Percentiles rank a stretch among this genome's conserved stretches.
Evolutionary conservation across 495 filamentous ascomycete genomes (phyloP).

Genomic region (Sabuloglossum arenarium): DNA sequence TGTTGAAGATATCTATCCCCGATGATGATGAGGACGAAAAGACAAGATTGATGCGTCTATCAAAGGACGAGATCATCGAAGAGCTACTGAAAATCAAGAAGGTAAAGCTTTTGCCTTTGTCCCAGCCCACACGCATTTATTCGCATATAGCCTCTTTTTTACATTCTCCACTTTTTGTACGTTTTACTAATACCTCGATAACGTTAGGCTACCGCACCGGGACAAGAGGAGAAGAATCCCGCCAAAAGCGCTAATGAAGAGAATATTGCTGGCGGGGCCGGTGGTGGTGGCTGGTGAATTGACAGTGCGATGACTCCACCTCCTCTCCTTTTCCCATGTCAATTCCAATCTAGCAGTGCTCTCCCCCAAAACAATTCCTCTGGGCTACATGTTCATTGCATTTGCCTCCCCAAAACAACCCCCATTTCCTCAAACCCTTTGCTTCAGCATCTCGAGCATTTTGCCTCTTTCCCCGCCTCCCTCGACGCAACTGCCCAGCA

Average conservation of each 20-base stretch:
- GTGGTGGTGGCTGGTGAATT: neutral
- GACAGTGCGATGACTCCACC: neutral
- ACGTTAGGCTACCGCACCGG: neutral
- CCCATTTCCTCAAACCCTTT: no score
- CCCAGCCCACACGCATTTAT: neutral
- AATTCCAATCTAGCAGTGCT: no score
- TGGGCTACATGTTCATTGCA: no score
- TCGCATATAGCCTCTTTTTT: neutral
- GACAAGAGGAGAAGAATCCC: no score
- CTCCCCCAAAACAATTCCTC: no score
- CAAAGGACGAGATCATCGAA: conserved; percentile 13
- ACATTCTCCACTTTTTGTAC: no score
- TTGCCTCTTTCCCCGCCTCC: no score
- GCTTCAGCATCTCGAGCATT: no score
- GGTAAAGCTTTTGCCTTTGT: neutral
- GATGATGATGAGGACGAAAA: conserved; percentile 3
- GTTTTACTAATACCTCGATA: neutral
- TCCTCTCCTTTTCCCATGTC: no score
- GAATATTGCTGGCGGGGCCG: neutral
- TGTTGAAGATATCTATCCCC: conserved; percentile 7
- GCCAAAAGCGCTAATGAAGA: neutral
- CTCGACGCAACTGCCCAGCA: no score
- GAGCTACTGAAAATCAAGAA: conserved; percentile 8
- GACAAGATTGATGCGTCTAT: conserved; percentile 7
- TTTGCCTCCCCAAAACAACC: no score